phyloP scores from a whole-genome alignment of 805 yeast genomes.

The Zygosaccharomyces gambellarensis region DNA sequence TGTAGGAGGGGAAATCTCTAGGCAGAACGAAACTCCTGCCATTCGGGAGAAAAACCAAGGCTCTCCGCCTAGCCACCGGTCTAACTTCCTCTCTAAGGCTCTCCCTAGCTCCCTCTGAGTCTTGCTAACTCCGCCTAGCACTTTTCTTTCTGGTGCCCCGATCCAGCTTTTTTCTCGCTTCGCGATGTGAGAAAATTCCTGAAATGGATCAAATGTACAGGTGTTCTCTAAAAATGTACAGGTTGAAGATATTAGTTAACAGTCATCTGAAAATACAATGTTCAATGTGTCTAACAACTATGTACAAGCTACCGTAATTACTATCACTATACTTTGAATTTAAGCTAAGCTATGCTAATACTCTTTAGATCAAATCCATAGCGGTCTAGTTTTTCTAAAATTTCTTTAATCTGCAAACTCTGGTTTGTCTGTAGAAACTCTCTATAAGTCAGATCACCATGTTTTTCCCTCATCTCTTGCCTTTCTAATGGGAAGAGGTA shows the following conservation, averaged over 20 bases:
- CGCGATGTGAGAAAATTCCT: background rate
- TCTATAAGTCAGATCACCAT: constrained; percentile 43
- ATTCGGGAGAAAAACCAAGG: too few relatives aligned
- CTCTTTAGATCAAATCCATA: constrained; percentile 36
- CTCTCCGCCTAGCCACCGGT: too few relatives aligned
- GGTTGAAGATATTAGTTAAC: background rate
- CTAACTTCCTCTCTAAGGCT: too few relatives aligned
- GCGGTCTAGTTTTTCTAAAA: constrained; percentile 17
- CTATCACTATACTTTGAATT: background rate
- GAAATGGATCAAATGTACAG: too few relatives aligned
- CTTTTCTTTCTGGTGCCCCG: too few relatives aligned
- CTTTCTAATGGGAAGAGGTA: constrained; percentile 49
- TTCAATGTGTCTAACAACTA: background rate
- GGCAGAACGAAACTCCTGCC: background rate
- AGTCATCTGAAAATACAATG: background rate
- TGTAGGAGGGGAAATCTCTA: background rate
- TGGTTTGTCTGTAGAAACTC: constrained; percentile 46
- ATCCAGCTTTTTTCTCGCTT: background rate
- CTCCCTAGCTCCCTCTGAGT: too few relatives aligned
- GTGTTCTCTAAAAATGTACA: background rate
- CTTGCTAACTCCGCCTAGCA: background rate
- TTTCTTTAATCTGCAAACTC: constrained; percentile 14
- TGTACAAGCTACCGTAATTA: constrained; percentile 1
- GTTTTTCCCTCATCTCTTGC: constrained; percentile 40
- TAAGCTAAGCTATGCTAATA: constrained; percentile 19